phyloP scores from a whole-genome alignment of 371 early-diverging fungal genomes.

The Lichtheimia hyalospora region DNA sequence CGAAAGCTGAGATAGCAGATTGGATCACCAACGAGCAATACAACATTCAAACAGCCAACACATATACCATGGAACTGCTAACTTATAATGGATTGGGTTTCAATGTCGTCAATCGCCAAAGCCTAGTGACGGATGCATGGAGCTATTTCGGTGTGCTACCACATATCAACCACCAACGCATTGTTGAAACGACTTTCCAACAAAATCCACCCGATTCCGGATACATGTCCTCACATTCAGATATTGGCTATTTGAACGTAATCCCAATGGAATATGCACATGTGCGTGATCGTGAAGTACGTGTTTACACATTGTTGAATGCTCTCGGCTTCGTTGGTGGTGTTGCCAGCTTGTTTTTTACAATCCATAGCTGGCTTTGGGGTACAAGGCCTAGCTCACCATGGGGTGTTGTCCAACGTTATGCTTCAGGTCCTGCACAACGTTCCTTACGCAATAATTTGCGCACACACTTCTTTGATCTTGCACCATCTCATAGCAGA shows the following conservation, averaged over 20 bases:
- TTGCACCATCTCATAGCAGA: not conserved
- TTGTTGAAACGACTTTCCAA: constrained; percentile 38
- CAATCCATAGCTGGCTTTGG: constrained; percentile 46
- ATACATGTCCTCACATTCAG: constrained; percentile 28
- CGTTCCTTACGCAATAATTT: not conserved
- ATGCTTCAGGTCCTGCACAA: constrained; percentile 34
- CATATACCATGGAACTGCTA: constrained; percentile 33
- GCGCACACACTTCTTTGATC: not conserved
- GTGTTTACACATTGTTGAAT: constrained; percentile 48
- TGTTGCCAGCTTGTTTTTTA: constrained; percentile 42
- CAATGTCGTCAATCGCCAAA: constrained; percentile 34
- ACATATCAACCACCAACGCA: constrained; percentile 39
- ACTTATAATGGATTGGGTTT: constrained; percentile 41
- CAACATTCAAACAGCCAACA: constrained; percentile 37
- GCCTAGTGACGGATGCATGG: constrained; percentile 42
- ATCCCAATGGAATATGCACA: constrained; percentile 25
- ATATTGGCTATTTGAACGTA: constrained; percentile 34
- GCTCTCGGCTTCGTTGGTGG: constrained; percentile 53
- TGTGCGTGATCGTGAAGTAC: constrained; percentile 36
- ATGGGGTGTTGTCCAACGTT: constrained; percentile 53
- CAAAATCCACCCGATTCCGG: constrained; percentile 39
- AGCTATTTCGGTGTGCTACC: constrained; percentile 52
- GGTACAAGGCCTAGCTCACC: constrained; percentile 49
- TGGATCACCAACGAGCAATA: constrained; percentile 45
- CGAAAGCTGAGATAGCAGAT: constrained; percentile 24